Conservation (phyloP, 805 yeast species). For the Starmerella vitae region DNA sequence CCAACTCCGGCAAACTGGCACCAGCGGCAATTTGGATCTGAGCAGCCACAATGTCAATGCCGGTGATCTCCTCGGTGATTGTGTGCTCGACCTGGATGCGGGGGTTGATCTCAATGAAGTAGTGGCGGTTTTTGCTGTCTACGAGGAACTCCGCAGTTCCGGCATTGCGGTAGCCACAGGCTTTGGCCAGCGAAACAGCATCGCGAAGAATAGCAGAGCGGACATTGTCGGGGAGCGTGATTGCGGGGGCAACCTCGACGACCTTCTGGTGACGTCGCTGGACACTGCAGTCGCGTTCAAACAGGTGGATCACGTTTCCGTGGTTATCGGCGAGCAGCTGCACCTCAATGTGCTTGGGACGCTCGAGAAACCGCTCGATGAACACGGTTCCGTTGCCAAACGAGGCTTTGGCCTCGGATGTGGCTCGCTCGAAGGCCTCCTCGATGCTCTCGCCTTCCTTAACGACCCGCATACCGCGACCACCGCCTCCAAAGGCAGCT, state of each 20-base stretch:
- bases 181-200: slow-evolving; percentile 81
- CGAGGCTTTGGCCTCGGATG: slow-evolving; percentile 87
- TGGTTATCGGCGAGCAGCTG: slow-evolving; percentile 86
- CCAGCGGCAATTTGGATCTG: slow-evolving; percentile 99
- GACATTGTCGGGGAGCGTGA: slow-evolving; percentile 65
- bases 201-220: slow-evolving; percentile 88
- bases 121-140: slow-evolving; percentile 85
- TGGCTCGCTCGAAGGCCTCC: slow-evolving; percentile 88
- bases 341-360: slow-evolving; percentile 95
- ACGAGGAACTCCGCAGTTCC: slow-evolving; percentile 98
- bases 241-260: slow-evolving; percentile 96
- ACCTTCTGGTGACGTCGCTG: slow-evolving; percentile 99
- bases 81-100: slow-evolving; percentile 98
- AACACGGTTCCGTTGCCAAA: slow-evolving; percentile 98
- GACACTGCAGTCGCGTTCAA: slow-evolving; percentile 98
- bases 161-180: slow-evolving; percentile 87
- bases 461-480: slow-evolving; percentile 99
- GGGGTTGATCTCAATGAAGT: slow-evolving; percentile 96
- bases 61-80: slow-evolving; percentile 96
- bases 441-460: slow-evolving; percentile 85
- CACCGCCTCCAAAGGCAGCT: slow-evolving; percentile 99
- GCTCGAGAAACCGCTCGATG: slow-evolving; percentile 87
- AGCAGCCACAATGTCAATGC: slow-evolving; percentile 94
- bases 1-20: slow-evolving; percentile 81
- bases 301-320: slow-evolving; percentile 90